Base-by-base conservation (phyloP, 768 basidiomycete genomes). In the Pleurotus tuber-regium region DNA sequence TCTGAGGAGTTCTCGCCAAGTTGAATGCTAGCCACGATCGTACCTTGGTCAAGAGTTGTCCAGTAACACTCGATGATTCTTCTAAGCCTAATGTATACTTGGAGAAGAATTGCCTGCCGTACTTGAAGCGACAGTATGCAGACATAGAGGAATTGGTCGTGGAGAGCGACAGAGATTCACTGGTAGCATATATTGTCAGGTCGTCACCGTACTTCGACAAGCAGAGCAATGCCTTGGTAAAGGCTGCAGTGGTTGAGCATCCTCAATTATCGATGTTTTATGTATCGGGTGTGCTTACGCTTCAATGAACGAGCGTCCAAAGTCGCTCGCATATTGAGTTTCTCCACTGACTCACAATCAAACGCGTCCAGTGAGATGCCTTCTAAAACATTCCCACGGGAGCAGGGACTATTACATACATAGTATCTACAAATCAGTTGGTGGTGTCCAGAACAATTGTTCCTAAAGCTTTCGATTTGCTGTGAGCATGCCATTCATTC, bases 151-250 rank as follows among this genome's bases (percentile, higher is more conserved):
- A 83, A 66, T 92, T 93, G 19, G 87, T 89, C 2, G 84, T 72
- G 47, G 87, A 89, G 23, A 93, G 64, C 4, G 83, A 75, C 26
- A 93, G 63, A 28, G 70, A 67, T 29, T 86, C 83, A 0, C 74
- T 62, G 7, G 80, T 79, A 6, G 86, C 89, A 52, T 83, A 77
- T 35, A 93, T 75, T 30, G 79, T 75, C 36, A 93, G 69, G 54
- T 93, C 89, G 53, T 93, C 91, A 43, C 91, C 88, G 63, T 90
- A 92, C 69, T 79, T 83, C 30, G 89, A 84, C 38, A 92, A 71
- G 66, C 92, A 93, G 4, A 79, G 72, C 42, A 93, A 70, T 10
- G 87, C 85, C 64, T 78, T 85, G 23, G 85, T 83, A 61, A 92
- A 84, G 47, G 84, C 91, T 92, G 28, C 9, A 16, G 12, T 57